A percentile compares a stretch with the other conserved stretches of the same genome.
Evolutionary conservation across 305 asterid genomes (phyloP).

Genomic region (Stenogyne calaminthoides): DNA sequence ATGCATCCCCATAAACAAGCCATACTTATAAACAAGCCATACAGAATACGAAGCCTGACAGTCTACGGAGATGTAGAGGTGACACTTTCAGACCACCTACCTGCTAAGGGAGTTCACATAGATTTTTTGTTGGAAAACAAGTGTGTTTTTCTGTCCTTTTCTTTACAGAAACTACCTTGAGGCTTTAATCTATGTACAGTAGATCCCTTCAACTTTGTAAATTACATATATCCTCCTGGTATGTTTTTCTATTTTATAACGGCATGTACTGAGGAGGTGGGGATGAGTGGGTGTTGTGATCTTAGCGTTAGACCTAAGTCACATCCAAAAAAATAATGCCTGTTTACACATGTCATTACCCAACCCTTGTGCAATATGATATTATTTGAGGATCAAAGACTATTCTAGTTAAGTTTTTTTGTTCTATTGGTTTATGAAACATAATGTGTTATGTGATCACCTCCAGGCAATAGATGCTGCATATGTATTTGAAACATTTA

Average conservation of each 20-base stretch:
- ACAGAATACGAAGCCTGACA: background rate
- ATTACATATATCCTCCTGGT: background rate
- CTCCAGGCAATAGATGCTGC: background rate
- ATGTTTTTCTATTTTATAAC: background rate
- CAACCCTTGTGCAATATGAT: background rate
- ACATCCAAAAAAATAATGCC: background rate
- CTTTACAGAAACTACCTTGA: background rate
- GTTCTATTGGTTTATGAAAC: background rate
- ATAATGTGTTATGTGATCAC: background rate
- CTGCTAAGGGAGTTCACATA: background rate
- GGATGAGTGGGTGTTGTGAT: background rate
- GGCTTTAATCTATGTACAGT: background rate
- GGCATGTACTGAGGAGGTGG: background rate
- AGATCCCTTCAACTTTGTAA: background rate
- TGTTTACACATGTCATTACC: background rate
- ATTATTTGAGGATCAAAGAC: slow-evolving; percentile 1
- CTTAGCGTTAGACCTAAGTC: slow-evolving; percentile 16
- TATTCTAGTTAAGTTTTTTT: slow-evolving; percentile 8
- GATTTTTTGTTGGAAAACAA: slow-evolving; percentile 11
- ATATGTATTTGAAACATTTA: background rate
- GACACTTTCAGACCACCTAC: background rate
- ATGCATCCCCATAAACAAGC: slow-evolving; percentile 11
- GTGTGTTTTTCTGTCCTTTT: background rate
- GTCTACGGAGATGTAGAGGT: slow-evolving; percentile 5
- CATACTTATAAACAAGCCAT: background rate